Base-by-base conservation (phyloP, 179 eudicot genomes). In the Silene coronaria region DNA sequence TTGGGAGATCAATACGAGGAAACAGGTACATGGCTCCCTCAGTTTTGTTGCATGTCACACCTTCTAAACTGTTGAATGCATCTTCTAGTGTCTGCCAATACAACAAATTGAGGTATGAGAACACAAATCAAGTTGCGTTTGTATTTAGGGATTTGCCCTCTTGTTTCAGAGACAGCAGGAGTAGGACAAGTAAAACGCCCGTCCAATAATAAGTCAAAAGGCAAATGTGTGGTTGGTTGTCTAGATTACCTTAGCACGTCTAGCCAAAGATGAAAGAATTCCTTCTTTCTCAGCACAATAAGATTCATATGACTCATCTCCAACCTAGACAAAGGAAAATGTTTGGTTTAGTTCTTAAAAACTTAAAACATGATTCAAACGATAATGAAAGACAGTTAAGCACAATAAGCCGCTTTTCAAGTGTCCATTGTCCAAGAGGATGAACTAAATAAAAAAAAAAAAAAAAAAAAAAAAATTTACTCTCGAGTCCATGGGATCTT, bases 11-110 rank as follows among this genome's bases (percentile, higher is more conserved):
- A 70, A 95, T 75, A 16, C 96, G 85, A 9, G 99, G 99, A 66
- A 95, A 95, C 14, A 95, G 88, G 84, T 92, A 91, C 97, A 95
- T 95, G 59, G 99, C 99, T 62, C 99, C 99, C 84, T 95, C 99
- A 12, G 99, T 89, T 80, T 82, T 87, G 86, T 95, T 95, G 91
- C 97, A 95, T 3, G 91, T 88, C 71, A 95, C 80, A 0, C 99
- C 97, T 84, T 95, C 99, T 76, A 95, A 87, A 71, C 87, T 82
- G 78, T 92, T 92, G 45, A 92, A 69, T 63, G 92, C 99, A 58
- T 92, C 97, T 86, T 89, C 97, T 36, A 92, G 86, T 46, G 87
- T 84, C 99, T 94, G 85, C 62, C 5, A 16, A 28, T 17, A 59
- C 32, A 30, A 0, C 53, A 58, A 78, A 62, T 48, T 42, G 3